Base-by-base conservation (phyloP, 2,329 filamentous ascomycete species). In the Monosporascus sp. region DNA sequence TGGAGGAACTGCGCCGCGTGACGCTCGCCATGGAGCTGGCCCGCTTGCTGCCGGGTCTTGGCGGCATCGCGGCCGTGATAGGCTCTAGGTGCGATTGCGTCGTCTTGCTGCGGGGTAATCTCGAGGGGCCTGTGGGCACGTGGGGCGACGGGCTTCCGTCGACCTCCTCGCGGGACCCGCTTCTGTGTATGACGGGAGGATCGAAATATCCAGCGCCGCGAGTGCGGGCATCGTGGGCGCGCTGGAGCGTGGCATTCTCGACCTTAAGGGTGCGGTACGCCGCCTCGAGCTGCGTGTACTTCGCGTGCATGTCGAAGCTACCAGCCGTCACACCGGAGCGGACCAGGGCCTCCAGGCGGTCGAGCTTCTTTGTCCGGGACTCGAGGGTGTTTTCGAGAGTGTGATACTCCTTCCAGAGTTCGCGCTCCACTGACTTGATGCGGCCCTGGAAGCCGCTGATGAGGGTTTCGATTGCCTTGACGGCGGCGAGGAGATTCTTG, bases 351-450 rank as follows among this genome's bases (percentile, higher is more conserved):
- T 99, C 94, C 1, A 99, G 78, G 3, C 89, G 83, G 59, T 97
- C 93, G 31, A 99, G 81, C 61, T 90, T 90, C 74, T 95, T 94
- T 54, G 86, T 81, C 17, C 91, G 85, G 25, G 84, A 73, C 51
- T 94, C 89, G 27, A 97, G 82, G 38, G 85, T 89, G 60, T 84
- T 85, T 69, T 97, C 91, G 1, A 99, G 78, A 0, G 81, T 83
- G 64, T 95, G 89, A 65, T 97, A 97, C 65, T 97, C 92, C 57
- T 90, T 89, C 74, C 86, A 87, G n/a, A 97, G 74, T 55, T 96
- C 89, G 48, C 89, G 85, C 69, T 99, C 94, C n/a, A 97, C 85
- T 6, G 79, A 77, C 63, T 89, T 89, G 65, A 97, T 89, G 54
- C 90, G 86, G 39, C 80, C 77, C 63, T 89, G 88, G 75, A 96